Percentiles rank a stretch among this genome's conserved stretches.
Conservation (phyloP, 371 early-diverging fungal species). For the Quaeritorhiza haematococci region DNA sequence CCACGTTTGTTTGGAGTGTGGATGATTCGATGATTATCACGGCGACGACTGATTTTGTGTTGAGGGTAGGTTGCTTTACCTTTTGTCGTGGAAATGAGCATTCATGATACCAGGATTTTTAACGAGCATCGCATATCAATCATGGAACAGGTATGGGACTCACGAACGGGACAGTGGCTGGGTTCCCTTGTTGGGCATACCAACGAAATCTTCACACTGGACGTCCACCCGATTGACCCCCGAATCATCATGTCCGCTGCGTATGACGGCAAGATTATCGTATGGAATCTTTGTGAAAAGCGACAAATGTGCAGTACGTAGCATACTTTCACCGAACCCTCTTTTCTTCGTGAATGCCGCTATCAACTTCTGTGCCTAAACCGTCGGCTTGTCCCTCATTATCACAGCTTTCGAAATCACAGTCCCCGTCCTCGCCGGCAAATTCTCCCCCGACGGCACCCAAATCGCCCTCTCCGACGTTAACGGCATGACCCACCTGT, state of each 20-base stretch:
- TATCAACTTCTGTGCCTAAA: conserved; percentile 5
- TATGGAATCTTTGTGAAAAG: conserved; percentile 65
- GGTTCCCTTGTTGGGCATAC: conserved; percentile 56
- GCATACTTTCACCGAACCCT: conserved; percentile 10
- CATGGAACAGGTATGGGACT: conserved; percentile 48
- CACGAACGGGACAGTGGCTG: conserved; percentile 50
- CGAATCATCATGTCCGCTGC: conserved; percentile 72
- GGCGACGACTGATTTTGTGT: conserved; percentile 56
- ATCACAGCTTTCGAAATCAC: conserved; percentile 20
- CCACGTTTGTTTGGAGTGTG: conserved; percentile 55
- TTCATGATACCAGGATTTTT: conserved; percentile 1
- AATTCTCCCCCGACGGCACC: conserved; percentile 50
- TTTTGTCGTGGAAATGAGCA: no score
- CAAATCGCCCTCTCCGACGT: conserved; percentile 18
- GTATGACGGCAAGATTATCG: conserved; percentile 76
- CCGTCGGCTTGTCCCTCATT: conserved; percentile 12
- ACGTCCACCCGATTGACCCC: conserved; percentile 67
- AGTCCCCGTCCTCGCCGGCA: conserved; percentile 37
- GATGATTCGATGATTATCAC: conserved; percentile 58
- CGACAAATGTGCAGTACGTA: conserved; percentile 37
- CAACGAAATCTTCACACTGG: conserved; percentile 67
- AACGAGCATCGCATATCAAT: not conserved
- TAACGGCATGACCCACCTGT: conserved; percentile 16
- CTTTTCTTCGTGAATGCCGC: not conserved
- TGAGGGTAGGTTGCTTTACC: conserved; percentile 22